Conservation (phyloP, 176 grass and related monocot species). For the Alopecurus myosuroides region DNA sequence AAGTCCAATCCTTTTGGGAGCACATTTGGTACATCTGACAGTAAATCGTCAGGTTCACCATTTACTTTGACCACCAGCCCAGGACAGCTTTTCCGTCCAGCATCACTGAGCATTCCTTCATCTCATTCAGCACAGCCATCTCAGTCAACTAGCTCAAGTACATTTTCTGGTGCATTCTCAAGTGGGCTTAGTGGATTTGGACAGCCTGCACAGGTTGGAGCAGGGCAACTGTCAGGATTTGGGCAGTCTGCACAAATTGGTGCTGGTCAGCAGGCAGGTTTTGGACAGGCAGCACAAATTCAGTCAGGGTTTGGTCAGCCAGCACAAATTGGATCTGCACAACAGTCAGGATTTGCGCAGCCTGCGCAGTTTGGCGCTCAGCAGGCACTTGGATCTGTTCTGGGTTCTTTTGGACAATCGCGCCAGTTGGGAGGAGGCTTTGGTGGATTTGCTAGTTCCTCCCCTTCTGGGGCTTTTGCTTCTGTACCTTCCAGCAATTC, state of each 20-base stretch:
- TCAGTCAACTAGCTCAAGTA: constrained; percentile 48
- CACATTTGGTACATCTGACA: constrained; percentile 51
- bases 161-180: constrained; percentile 56
- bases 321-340: constrained; percentile 47
- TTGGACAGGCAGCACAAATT: constrained; percentile 73
- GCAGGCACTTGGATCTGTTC: constrained; percentile 86
- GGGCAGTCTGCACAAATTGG: constrained; percentile 61
- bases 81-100: constrained; percentile 71
- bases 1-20: constrained; percentile 85
- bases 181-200: constrained; percentile 84
- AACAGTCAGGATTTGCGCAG: constrained; percentile 65
- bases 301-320: constrained; percentile 74
- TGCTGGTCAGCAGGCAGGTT: constrained; percentile 62
- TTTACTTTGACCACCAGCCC: constrained; percentile 60
- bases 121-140: constrained; percentile 58
- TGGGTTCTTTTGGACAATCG: constrained; percentile 93
- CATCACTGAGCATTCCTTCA: constrained; percentile 79
- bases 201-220: constrained; percentile 59
- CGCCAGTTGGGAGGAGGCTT: constrained; percentile 83
- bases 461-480: constrained; percentile 59
- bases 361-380: constrained; percentile 71
- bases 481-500: constrained; percentile 39
- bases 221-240: constrained; percentile 60
- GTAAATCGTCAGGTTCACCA: constrained; percentile 37
- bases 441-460: constrained; percentile 66